Conservation (phyloP, 116 monocot species). For the Posidonia oceanica region DNA sequence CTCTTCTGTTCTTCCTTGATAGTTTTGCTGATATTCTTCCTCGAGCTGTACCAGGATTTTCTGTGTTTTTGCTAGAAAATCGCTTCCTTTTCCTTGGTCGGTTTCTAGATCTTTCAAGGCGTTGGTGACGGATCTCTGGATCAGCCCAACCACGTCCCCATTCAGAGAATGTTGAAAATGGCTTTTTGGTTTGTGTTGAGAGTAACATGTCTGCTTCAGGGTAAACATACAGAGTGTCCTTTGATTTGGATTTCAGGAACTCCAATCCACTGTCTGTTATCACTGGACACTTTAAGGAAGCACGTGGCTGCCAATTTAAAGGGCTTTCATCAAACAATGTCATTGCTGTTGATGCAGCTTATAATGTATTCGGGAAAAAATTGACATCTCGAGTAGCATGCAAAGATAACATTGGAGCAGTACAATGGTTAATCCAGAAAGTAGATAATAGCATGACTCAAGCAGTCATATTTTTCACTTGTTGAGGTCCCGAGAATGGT, state of each 20-base stretch:
- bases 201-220: constrained; percentile 90
- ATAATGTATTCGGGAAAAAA: neutral
- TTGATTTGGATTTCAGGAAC: constrained; percentile 30
- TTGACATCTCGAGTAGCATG: no score
- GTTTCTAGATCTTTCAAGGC: constrained; percentile 34
- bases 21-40: constrained; percentile 65
- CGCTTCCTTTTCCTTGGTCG: constrained; percentile 21
- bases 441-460: no score
- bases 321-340: neutral
- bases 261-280: constrained; percentile 47
- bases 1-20: constrained; percentile 25
- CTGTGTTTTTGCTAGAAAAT: neutral
- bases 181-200: constrained; percentile 11
- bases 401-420: no score
- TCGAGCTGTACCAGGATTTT: constrained; percentile 33
- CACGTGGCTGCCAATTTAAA: constrained; percentile 31
- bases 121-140: constrained; percentile 73
- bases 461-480: no score
- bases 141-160: constrained; percentile 97
- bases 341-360: neutral
- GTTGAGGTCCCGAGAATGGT: no score
- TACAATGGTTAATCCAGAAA: no score
- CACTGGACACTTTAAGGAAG: constrained; percentile 52
- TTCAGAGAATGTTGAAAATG: constrained; percentile 58
- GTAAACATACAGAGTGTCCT: constrained; percentile 27